phyloP scores from a whole-genome alignment of 2,329 filamentous ascomycete genomes.

The Spiromastix sp. region DNA sequence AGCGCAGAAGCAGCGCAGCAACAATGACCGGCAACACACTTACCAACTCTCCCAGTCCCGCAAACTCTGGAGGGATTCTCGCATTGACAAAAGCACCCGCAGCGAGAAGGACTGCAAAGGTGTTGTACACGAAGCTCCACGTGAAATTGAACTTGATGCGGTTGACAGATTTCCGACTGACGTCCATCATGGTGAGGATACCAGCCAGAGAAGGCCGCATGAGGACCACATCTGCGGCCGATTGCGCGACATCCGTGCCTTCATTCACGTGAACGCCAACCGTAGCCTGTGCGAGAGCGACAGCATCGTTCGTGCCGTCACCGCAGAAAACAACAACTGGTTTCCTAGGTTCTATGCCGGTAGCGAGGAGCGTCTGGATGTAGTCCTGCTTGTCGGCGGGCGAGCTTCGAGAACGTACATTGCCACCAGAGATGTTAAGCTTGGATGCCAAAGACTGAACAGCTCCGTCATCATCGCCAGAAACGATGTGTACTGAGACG shows the following conservation, averaged over 20 bases:
- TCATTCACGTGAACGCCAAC: constrained; percentile 61
- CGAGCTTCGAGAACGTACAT: constrained; percentile 37
- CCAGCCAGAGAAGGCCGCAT: constrained; percentile 47
- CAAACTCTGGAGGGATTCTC: constrained; percentile 52
- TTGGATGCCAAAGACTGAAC: constrained; percentile 38
- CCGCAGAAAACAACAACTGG: constrained; percentile 58
- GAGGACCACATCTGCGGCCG: constrained; percentile 60
- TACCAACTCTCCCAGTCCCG: constrained; percentile 61
- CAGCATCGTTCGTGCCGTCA: constrained; percentile 71
- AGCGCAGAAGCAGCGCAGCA: constrained; percentile 38
- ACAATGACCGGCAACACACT: constrained; percentile 61
- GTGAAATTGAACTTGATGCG: constrained; percentile 58
- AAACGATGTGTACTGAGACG: constrained; percentile 46
- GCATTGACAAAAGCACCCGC: constrained; percentile 53
- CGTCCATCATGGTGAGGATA: constrained; percentile 48
- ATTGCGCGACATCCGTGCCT: constrained; percentile 53
- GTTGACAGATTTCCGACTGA: constrained; percentile 34
- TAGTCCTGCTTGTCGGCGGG: constrained; percentile 48
- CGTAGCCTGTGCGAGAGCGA: constrained; percentile 58
- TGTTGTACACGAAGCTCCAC: constrained; percentile 63
- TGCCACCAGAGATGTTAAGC: constrained; percentile 29
- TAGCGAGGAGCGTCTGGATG: constrained; percentile 28
- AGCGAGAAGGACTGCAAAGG: constrained; percentile 56
- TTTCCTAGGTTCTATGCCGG: constrained; percentile 4
- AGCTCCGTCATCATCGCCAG: constrained; percentile 43